Evolutionary conservation across 1,284 basidiomycete species (phyloP), one percentile per base, ranked within the genome.

Genomic region (Pterulicium gracile): DNA sequence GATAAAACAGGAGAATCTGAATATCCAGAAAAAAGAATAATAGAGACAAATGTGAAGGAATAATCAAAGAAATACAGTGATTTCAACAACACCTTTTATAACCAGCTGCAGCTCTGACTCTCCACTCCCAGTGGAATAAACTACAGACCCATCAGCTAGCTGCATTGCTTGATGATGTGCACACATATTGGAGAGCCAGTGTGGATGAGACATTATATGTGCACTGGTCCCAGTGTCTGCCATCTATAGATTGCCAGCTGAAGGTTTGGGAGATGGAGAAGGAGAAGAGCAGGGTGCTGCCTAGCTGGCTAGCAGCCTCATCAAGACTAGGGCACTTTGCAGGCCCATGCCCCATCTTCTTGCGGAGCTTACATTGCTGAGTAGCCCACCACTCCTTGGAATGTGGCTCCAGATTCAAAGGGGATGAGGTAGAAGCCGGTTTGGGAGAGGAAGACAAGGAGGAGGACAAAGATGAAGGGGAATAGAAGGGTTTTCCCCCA

Each of bases 171-270:
- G 10, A 15, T 17, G 18, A 19, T 41, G 39, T 10, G 39, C 10
- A 41, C 7, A 7, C 19, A 18, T 35, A 17, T 45, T 48, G 3
- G 1, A 17, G 20, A 48, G 12, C 36, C 45, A 49, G 2, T 39
- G 40, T 3, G 7, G 21, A 47, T 47, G 7, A 15, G 10, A 20
- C 19, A 17, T 41, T 17, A 41, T 41, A 20, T 44, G 48, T 35
- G 44, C 23, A 42, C 35, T 51, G 21, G 48, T 48, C 12, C 50
- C 48, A 20, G 48, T 49, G 22, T 50, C 48, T 20, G 48, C 43
- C 43, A 49, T 49, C 48, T 44, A 53, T 39, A n/a, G n/a, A 10
- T n/a, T 7, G n/a, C 48, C 35, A 27, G 12, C 5, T n/a, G 17
- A 12, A 10, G 19, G 10, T 12, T 32, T 3, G 23, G 4, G 24